Percentiles rank a stretch among this genome's conserved stretches.
These are phyloP conservation scores for Jackrogersella multiformis DNA, from an alignment of 495 filamentous ascomycete genomes.

Conservation along the genomic window DNA sequence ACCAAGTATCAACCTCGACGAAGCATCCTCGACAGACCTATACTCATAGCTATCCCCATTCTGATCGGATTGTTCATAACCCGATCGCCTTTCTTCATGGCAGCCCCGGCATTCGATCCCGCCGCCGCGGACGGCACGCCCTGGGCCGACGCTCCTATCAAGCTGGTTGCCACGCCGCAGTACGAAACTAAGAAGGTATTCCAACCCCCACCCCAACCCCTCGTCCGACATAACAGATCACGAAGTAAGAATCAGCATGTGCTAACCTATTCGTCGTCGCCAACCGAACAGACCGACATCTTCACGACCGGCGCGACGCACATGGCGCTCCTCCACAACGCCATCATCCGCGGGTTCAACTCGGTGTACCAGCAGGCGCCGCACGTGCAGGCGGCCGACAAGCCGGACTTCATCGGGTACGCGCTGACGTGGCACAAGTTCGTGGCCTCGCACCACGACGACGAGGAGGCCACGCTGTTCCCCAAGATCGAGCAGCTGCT, in stretches of 20 bases:
- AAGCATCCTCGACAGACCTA: constrained; percentile 43
- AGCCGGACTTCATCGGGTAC: constrained; percentile 62
- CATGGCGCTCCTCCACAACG: constrained; percentile 69
- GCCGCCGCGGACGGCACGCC: constrained; percentile 44
- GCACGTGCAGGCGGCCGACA: constrained; percentile 52
- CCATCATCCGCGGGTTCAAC: constrained; percentile 67
- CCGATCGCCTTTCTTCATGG: constrained; percentile 56
- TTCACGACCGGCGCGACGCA: constrained; percentile 64
- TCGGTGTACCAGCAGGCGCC: constrained; percentile 65
- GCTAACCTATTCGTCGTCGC: neutral
- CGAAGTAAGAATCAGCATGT: neutral
- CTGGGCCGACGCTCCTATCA: constrained; percentile 62
- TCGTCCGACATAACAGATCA: neutral
- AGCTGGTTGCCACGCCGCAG: constrained; percentile 58
- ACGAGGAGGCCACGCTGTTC: constrained; percentile 62
- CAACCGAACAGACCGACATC: constrained; percentile 52
- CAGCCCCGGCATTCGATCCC: constrained; percentile 38
- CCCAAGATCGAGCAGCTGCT: constrained; percentile 61
- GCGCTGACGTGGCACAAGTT: constrained; percentile 60
- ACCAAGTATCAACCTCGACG: constrained; percentile 18
- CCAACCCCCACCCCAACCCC: neutral
- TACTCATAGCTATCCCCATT: constrained; percentile 47
- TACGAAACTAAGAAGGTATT: constrained; percentile 55
- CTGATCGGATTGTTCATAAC: constrained; percentile 52
- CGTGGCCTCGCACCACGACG: constrained; percentile 64